phyloP scores from a whole-genome alignment of 495 filamentous ascomycete genomes.

The Penicillium bialowiezense region DNA sequence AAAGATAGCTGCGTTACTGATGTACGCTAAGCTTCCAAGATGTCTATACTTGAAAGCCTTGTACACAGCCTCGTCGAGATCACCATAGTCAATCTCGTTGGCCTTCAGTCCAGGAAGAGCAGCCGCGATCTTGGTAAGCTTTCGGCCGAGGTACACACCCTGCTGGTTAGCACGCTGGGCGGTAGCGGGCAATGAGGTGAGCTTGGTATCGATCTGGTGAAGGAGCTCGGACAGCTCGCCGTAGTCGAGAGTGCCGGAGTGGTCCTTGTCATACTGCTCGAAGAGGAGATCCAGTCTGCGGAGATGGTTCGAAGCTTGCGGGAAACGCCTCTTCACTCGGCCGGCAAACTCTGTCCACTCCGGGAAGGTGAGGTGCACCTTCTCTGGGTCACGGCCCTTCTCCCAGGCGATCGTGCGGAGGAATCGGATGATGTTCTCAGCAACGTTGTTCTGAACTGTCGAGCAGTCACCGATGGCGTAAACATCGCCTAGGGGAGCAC shows the following conservation, averaged over 20 bases:
- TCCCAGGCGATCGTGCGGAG: conserved; percentile 90
- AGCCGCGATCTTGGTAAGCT: conserved; percentile 88
- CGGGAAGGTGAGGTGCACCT: conserved; percentile 73
- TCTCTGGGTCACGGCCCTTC: conserved; percentile 81
- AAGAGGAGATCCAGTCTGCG: conserved; percentile 87
- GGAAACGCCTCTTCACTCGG: conserved; percentile 83
- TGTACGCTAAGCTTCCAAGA: conserved; percentile 88
- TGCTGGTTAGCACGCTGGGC: conserved; percentile 99
- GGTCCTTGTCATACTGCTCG: conserved; percentile 86
- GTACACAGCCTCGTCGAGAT: conserved; percentile 89
- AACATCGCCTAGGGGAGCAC: conserved; percentile 89
- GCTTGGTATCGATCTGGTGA: conserved; percentile 83
- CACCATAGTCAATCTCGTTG: conserved; percentile 83
- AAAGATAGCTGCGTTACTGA: conserved; percentile 95
- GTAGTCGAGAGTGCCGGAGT: conserved; percentile 90
- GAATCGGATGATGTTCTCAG: conserved; percentile 82
- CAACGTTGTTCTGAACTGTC: conserved; percentile 94
- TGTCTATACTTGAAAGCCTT: conserved; percentile 96
- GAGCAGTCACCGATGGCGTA: conserved; percentile 97
- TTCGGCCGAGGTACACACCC: conserved; percentile 87
- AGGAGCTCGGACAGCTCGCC: conserved; percentile 86
- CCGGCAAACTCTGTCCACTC: conserved; percentile 85
- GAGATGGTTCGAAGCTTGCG: conserved; percentile 88
- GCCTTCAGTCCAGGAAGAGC: conserved; percentile 70
- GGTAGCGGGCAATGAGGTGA: conserved; percentile 81